These are phyloP conservation scores for Terfezia boudieri DNA, from an alignment of 495 filamentous ascomycete genomes.

Conservation along the genomic window DNA sequence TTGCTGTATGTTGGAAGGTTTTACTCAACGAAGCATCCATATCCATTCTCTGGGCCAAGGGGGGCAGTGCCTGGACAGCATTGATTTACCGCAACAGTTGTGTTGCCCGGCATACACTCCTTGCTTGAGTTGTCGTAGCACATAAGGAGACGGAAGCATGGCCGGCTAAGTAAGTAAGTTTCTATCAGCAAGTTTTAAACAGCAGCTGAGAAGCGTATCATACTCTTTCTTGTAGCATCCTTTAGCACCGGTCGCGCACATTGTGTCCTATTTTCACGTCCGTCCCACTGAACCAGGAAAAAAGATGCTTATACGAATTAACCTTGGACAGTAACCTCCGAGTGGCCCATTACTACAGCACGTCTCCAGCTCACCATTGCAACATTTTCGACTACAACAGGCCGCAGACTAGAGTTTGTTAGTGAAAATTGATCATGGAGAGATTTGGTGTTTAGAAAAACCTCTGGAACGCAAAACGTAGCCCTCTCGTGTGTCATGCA, in stretches of 20 bases:
- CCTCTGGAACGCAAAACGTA: background rate
- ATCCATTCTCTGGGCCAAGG: too few relatives aligned
- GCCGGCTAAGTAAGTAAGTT: too few relatives aligned
- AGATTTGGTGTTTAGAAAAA: background rate
- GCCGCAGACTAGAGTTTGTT: background rate
- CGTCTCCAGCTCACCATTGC: background rate
- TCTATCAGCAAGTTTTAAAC: too few relatives aligned
- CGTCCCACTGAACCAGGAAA: background rate
- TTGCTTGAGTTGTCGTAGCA: too few relatives aligned
- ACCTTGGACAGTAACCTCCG: background rate
- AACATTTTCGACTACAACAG: background rate
- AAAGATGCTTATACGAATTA: background rate
- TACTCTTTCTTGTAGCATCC: background rate
- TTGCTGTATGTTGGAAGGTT: too few relatives aligned
- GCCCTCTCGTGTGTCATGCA: background rate
- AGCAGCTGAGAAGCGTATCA: too few relatives aligned
- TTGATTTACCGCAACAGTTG: too few relatives aligned
- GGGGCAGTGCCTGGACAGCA: too few relatives aligned
- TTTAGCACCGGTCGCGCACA: background rate
- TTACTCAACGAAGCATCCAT: too few relatives aligned
- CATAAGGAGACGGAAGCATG: too few relatives aligned
- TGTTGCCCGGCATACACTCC: too few relatives aligned
- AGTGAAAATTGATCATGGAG: background rate
- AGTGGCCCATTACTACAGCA: background rate
- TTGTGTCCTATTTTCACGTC: background rate